These are phyloP conservation scores for Phlebopus sp. DNA, from an alignment of 1,284 basidiomycete species.

Conservation along the genomic window DNA sequence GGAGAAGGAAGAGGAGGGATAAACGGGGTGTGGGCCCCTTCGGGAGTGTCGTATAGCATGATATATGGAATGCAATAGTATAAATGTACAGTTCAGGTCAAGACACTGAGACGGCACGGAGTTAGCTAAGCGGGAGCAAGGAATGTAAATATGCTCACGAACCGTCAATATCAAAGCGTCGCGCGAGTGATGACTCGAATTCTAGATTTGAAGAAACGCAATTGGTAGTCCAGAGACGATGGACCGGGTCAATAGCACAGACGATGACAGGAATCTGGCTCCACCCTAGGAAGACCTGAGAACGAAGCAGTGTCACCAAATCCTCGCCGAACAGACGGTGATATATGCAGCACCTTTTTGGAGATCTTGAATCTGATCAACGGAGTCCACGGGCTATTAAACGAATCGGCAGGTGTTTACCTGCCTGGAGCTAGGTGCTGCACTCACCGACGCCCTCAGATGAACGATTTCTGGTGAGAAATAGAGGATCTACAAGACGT, in stretches of 20 bases:
- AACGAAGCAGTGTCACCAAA: constrained; percentile 8
- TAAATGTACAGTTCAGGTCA: constrained; percentile 19
- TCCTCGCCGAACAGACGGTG: not conserved
- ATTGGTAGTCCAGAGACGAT: constrained; percentile 6
- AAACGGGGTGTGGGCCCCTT: constrained; percentile 31
- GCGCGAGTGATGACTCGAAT: constrained; percentile 14
- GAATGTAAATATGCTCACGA: constrained; percentile 15
- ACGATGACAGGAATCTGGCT: not conserved
- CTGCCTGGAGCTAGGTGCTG: not conserved
- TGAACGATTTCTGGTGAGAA: constrained; percentile 6
- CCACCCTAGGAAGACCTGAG: constrained; percentile 8
- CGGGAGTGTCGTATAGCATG: constrained; percentile 31
- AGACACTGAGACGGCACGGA: constrained; percentile 22
- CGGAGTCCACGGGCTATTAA: too few relatives aligned
- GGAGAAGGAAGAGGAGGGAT: constrained; percentile 33
- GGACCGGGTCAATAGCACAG: not conserved
- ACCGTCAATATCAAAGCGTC: constrained; percentile 8
- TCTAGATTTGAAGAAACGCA: constrained; percentile 1
- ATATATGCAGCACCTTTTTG: constrained; percentile 5
- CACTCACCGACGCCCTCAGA: not conserved
- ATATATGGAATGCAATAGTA: constrained; percentile 17
- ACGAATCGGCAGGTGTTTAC: not conserved
- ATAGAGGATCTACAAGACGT: constrained; percentile 9
- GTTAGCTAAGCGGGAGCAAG: constrained; percentile 4
- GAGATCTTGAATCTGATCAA: constrained; percentile 1